phyloP scores from a whole-genome alignment of 371 early-diverging fungal genomes.

The Mortierella sp. region DNA sequence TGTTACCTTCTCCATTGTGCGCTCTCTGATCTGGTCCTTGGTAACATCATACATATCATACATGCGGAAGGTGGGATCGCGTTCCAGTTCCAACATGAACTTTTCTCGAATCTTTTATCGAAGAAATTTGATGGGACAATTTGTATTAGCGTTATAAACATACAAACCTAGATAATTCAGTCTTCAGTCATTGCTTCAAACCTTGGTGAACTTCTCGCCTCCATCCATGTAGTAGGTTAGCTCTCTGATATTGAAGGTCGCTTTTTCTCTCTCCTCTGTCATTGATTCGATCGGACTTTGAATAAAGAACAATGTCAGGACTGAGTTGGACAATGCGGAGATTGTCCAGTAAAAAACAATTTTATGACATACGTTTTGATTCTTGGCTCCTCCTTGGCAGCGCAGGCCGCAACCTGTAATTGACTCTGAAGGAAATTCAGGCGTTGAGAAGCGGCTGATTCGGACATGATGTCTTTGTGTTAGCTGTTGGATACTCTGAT shows the following conservation, averaged over 20 bases:
- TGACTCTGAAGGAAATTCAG: conserved; percentile 40
- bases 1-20: conserved; percentile 87
- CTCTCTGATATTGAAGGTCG: conserved; percentile 81
- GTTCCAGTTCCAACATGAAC: conserved; percentile 89
- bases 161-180: too few species aligned
- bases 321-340: neutral
- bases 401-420: conserved; percentile 40
- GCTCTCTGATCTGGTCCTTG: conserved; percentile 83
- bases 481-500: neutral
- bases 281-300: conserved; percentile 53
- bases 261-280: conserved; percentile 79
- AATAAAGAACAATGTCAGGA: neutral
- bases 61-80: conserved; percentile 89
- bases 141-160: too few species aligned
- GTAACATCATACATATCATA: conserved; percentile 84
- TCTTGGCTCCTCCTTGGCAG: conserved; percentile 38
- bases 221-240: conserved; percentile 90
- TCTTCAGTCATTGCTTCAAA: neutral
- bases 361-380: conserved; percentile 36
- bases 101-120: conserved; percentile 71
- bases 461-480: conserved; percentile 17
- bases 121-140: neutral
- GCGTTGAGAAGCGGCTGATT: conserved; percentile 35
- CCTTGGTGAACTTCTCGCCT: conserved; percentile 70
- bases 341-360: too few species aligned